These are phyloP conservation scores for Metschnikowia santaceciliae DNA, from an alignment of 805 yeast species.

Conservation along the genomic window DNA sequence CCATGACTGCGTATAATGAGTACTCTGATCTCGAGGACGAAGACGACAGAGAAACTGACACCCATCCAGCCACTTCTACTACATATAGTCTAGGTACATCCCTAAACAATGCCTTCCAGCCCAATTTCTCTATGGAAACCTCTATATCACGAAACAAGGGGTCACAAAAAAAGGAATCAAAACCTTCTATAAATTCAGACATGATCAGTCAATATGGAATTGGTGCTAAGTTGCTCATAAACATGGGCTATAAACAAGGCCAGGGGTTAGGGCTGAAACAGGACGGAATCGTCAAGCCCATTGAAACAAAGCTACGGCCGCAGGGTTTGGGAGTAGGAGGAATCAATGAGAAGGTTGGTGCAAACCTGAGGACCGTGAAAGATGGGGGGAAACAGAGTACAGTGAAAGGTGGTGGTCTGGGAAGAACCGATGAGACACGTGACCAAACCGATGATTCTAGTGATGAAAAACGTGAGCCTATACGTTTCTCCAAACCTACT, in stretches of 20 bases:
- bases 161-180: too few species aligned
- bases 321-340: slow-evolving; percentile 76
- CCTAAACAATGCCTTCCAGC: not conserved
- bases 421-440: not conserved
- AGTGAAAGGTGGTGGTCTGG: too few species aligned
- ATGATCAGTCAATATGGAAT: slow-evolving; percentile 57
- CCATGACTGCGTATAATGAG: slow-evolving; percentile 6
- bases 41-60: not conserved
- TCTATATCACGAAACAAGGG: not conserved
- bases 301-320: slow-evolving; percentile 64
- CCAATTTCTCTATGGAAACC: not conserved
- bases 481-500: slow-evolving; percentile 9
- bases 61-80: not conserved
- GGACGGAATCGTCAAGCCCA: slow-evolving; percentile 77
- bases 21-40: slow-evolving; percentile 16
- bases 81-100: not conserved
- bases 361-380: not conserved
- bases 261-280: slow-evolving; percentile 74
- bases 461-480: not conserved
- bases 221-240: slow-evolving; percentile 71
- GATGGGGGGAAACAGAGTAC: too few species aligned
- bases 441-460: not conserved
- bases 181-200: not conserved
- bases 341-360: slow-evolving; percentile 31
- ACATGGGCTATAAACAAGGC: slow-evolving; percentile 88